Base-by-base conservation (phyloP, 2,329 filamentous ascomycete species). In the Claviceps digitariae region DNA sequence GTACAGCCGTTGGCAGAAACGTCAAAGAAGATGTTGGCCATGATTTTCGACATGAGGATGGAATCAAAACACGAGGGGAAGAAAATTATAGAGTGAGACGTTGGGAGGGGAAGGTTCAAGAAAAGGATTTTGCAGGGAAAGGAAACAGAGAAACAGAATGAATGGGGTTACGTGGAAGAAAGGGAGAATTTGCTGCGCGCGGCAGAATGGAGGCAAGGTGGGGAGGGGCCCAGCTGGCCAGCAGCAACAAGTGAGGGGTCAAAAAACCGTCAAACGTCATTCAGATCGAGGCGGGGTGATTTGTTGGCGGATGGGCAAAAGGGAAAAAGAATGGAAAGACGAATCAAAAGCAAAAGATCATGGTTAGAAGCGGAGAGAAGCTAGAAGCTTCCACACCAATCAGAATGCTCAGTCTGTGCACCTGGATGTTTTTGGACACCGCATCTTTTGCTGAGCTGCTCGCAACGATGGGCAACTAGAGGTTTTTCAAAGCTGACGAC, bases 1-100 rank as follows among this genome's bases (percentile, higher is more conserved):
- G n/a, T 57, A 59, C 57, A 15, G 45, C 48, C 52, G 41, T 52
- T 41, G 38, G 52, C 55, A 40, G 53, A 52, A 46, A 59, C 49
- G 1, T 58, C 55, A 31, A 59, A 59, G 50, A 38, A 59, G 47
- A 59, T 54, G 48, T 56, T 49, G 50, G 53, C 20, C 34, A 49
- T 52, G 44, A 52, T 52, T n/a, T 29, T 29, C 25, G 12, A 10
- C 3, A n/a, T 45, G 48, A 34, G 12, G 21, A 6, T 21, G 20
- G 34, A 25, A 46, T 50, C 36, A 38, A 47, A 20, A 45, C 23
- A n/a, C n/a, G n/a, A n/a, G n/a, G n/a, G n/a, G 40, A 43, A 20
- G 3, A 27, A 17, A 34, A 9, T 9, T 2, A 34, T 7, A 34
- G 10, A 34, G 31, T 34, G 9, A 21, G 12, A 21, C 1, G 40